Evolutionary conservation across 495 filamentous ascomycete genomes (phyloP).

Genomic region (Gamarada debralockiae): DNA sequence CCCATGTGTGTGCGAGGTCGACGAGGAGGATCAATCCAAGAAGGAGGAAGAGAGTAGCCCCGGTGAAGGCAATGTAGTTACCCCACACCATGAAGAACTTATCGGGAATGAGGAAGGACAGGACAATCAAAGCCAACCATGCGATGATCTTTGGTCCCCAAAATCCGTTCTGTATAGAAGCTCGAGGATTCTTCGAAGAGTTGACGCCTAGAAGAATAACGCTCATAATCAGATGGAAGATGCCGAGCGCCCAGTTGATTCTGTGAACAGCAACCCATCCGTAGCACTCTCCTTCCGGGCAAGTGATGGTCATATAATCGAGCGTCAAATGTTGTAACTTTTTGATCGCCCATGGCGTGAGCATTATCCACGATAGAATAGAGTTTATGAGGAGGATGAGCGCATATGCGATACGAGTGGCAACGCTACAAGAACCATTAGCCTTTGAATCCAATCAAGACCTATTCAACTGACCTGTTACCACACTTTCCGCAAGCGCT

Average conservation of each 20-base stretch:
- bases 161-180: slow-evolving; percentile 89
- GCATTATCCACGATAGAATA: slow-evolving; percentile 97
- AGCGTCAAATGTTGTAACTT: slow-evolving; percentile 87
- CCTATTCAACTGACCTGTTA: slow-evolving; percentile 63
- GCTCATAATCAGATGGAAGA: slow-evolving; percentile 87
- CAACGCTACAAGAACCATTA: slow-evolving; percentile 59
- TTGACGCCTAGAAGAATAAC: slow-evolving; percentile 81
- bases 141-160: slow-evolving; percentile 78
- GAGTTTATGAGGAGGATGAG: slow-evolving; percentile 95
- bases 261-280: slow-evolving; percentile 95
- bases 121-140: slow-evolving; percentile 81
- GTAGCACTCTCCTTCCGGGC: slow-evolving; percentile 85
- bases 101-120: slow-evolving; percentile 95
- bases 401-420: slow-evolving; percentile 95
- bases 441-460: not conserved
- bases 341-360: slow-evolving; percentile 97
- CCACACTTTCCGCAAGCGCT: slow-evolving; percentile 94
- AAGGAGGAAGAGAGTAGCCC: slow-evolving; percentile 91
- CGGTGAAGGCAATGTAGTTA: slow-evolving; percentile 84
- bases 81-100: slow-evolving; percentile 94
- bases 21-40: slow-evolving; percentile 90
- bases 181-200: slow-evolving; percentile 81
- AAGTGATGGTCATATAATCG: slow-evolving; percentile 92
- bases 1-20: slow-evolving; percentile 96
- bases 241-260: slow-evolving; percentile 93